Percentiles rank a stretch among this genome's conserved stretches.
phyloP scores from a whole-genome alignment of 2,329 filamentous ascomycete species.

The Didymella sp. region DNA sequence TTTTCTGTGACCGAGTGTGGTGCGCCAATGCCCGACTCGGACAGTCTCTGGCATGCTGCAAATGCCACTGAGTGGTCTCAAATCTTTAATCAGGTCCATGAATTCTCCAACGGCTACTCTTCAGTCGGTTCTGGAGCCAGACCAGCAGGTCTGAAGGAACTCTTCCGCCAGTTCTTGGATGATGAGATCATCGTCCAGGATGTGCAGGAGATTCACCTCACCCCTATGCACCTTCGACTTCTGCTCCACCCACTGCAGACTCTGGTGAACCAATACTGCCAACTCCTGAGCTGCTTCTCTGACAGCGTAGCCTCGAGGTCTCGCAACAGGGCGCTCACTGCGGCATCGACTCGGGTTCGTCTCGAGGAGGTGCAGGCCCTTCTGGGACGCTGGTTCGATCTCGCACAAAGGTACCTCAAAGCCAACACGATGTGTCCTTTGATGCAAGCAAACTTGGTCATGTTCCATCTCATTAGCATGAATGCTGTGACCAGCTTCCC shows the following conservation, averaged over 20 bases:
- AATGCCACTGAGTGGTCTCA: constrained; percentile 66
- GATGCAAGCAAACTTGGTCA: constrained; percentile 69
- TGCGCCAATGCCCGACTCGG: constrained; percentile 68
- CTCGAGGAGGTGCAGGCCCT: constrained; percentile 70
- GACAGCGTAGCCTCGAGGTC: constrained; percentile 59
- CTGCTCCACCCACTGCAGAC: constrained; percentile 73
- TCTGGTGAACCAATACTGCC: constrained; percentile 68
- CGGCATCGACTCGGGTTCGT: constrained; percentile 65
- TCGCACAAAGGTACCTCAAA: constrained; percentile 65
- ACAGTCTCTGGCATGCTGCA: constrained; percentile 68
- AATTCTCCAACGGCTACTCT: constrained; percentile 60
- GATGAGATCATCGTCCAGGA: constrained; percentile 63
- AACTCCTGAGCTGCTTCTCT: constrained; percentile 70
- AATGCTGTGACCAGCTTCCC: constrained; percentile 72
- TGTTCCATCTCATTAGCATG: constrained; percentile 74
- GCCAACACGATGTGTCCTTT: constrained; percentile 64
- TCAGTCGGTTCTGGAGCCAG: constrained; percentile 61
- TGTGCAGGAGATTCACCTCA: constrained; percentile 57
- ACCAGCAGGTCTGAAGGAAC: constrained; percentile 66
- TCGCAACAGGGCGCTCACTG: constrained; percentile 61
- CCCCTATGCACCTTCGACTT: constrained; percentile 67
- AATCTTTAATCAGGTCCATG: constrained; percentile 65
- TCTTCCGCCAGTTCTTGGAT: constrained; percentile 72
- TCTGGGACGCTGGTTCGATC: constrained; percentile 70
- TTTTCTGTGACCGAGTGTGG: constrained; percentile 71